Percentiles rank a stretch among this genome's conserved stretches.
Conservation (phyloP, 2,329 filamentous ascomycete species). For the Apiospora marii region DNA sequence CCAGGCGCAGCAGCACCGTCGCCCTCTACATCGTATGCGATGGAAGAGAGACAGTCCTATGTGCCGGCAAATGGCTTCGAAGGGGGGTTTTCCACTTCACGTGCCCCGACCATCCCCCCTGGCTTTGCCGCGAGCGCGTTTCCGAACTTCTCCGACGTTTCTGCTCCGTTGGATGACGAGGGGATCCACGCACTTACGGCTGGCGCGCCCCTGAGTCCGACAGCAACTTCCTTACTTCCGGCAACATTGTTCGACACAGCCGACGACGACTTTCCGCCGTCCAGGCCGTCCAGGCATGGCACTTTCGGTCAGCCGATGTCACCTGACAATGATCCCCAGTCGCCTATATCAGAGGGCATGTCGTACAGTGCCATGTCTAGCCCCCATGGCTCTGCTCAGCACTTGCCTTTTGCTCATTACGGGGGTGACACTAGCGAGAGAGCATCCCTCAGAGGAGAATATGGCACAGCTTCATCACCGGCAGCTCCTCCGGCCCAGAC, state of each 20-base stretch:
- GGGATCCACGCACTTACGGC: slow-evolving; percentile 67
- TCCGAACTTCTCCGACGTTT: slow-evolving; percentile 55
- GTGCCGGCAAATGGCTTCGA: slow-evolving; percentile 53
- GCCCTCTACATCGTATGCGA: slow-evolving; percentile 50
- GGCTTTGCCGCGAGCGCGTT: slow-evolving; percentile 63
- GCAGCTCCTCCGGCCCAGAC: slow-evolving; percentile 43
- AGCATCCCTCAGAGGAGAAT: slow-evolving; percentile 48
- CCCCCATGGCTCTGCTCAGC: slow-evolving; percentile 66
- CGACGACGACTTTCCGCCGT: slow-evolving; percentile 61
- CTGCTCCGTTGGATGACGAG: slow-evolving; percentile 62
- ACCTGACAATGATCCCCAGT: slow-evolving; percentile 60
- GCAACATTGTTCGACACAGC: slow-evolving; percentile 69
- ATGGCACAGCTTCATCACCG: slow-evolving; percentile 51
- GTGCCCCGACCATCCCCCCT: slow-evolving; percentile 49
- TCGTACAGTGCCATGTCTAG: slow-evolving; percentile 67
- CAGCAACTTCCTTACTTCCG: slow-evolving; percentile 76
- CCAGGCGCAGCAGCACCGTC: slow-evolving; percentile 51
- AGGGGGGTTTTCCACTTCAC: slow-evolving; percentile 50
- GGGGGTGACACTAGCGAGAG: slow-evolving; percentile 54
- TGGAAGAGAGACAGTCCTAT: slow-evolving; percentile 46
- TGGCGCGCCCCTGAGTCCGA: slow-evolving; percentile 78
- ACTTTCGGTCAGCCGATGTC: slow-evolving; percentile 47
- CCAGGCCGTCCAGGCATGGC: slow-evolving; percentile 41
- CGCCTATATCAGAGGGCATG: slow-evolving; percentile 65
- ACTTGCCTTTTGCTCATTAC: slow-evolving; percentile 62